These are phyloP conservation scores for Pisolithus orientalis DNA, from an alignment of 768 basidiomycete genomes.

Conservation along the genomic window DNA sequence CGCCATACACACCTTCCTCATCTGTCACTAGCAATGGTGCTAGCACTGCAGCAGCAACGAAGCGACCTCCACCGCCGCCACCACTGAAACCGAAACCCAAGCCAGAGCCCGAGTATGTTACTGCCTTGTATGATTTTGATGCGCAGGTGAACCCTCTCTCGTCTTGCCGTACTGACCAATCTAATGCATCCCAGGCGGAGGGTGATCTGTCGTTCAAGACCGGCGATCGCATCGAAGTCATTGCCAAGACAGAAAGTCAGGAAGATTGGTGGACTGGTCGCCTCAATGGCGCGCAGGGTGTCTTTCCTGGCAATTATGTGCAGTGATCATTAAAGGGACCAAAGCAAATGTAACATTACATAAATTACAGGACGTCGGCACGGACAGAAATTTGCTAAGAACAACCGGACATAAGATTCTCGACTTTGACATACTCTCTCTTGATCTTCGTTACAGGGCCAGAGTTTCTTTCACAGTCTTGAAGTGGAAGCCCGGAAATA, in stretches of 20 bases:
- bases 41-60: constrained; percentile 36
- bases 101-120: constrained; percentile 68
- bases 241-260: constrained; percentile 71
- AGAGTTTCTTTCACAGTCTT: constrained; percentile 11
- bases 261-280: constrained; percentile 99
- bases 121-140: constrained; percentile 90
- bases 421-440: too few species aligned
- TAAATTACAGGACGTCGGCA: background rate
- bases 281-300: constrained; percentile 74
- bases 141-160: constrained; percentile 57
- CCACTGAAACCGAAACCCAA: constrained; percentile 87
- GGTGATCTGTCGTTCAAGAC: constrained; percentile 88
- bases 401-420: too few species aligned
- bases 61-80: constrained; percentile 88
- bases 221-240: constrained; percentile 87
- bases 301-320: constrained; percentile 73
- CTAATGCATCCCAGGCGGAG: constrained; percentile 50
- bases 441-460: background rate
- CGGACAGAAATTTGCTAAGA: too few species aligned
- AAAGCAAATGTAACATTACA: background rate
- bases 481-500: constrained; percentile 18
- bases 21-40: constrained; percentile 13
- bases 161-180: background rate
- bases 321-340: constrained; percentile 11
- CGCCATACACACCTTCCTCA: constrained; percentile 35